Base-by-base conservation (phyloP, 2,329 filamentous ascomycete species). In the Chalara sp. region DNA sequence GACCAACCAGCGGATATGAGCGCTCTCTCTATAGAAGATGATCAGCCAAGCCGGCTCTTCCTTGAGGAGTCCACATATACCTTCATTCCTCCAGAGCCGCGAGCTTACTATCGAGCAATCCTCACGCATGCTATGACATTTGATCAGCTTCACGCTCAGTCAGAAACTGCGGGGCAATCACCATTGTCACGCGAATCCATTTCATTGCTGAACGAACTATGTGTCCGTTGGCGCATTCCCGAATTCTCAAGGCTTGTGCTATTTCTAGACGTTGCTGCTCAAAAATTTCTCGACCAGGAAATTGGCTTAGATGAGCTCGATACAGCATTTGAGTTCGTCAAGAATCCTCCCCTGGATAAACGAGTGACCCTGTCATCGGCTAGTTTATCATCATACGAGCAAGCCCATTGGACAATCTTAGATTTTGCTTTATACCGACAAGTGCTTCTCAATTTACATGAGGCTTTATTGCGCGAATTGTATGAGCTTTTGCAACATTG, bases 401-500 rank as follows among this genome's bases (percentile, higher is more conserved):
- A 71, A 63, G 80, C 70, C 56, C 72, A 71, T 48, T 90, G 87
- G 87, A 85, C 85, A 4, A 66, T 87, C 8, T 73, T 81, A 51
- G 87, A 91, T 67, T 80, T 80, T 61, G 73, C 79, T 11, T 70
- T 80, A 30, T 93, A 95, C 70, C 86, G 88, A 60, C 83, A 87
- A 56, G 80, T 87, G 12, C 74, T 99, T 6, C 77, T 79, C 35
- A 80, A 77, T 32, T 70, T 97, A 39, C 83, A 97, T 62, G 90
- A 96, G 61, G 81, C 84, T 7, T 72, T 97, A 30, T 74, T 96
- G 44, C 83, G 91, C 49, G 92, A 97, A 63, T 76, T 99, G 13
- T 96, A 89, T 67, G 84, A 91, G 57, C 75, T 87, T n/a, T 79
- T 96, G 67, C 85, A 92, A 72, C 83, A 87, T 58, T 92, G 89